These are phyloP conservation scores for Cubamyces lactineus DNA, from an alignment of 768 basidiomycete genomes.

Conservation along the genomic window DNA sequence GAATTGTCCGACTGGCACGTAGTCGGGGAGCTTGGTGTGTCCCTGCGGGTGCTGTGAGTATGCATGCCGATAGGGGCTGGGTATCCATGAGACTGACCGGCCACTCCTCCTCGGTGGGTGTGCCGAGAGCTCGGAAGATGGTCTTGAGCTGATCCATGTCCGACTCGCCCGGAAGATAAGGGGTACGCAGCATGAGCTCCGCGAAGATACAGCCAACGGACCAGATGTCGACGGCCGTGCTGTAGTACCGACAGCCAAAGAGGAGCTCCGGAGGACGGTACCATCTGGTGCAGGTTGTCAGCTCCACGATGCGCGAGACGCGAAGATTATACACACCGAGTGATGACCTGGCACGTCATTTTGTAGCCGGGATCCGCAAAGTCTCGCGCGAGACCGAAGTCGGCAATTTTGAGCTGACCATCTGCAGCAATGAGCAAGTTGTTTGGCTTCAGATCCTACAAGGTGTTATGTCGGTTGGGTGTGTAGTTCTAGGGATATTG, in stretches of 20 bases:
- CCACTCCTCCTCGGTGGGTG: slow-evolving; percentile 97
- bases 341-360: slow-evolving; percentile 99
- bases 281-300: slow-evolving; percentile 63
- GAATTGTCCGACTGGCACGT: slow-evolving; percentile 83
- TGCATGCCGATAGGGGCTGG: background rate
- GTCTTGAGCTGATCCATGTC: slow-evolving; percentile 98
- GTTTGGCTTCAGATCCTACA: slow-evolving; percentile 96
- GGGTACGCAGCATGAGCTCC: slow-evolving; percentile 94
- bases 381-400: slow-evolving; percentile 98
- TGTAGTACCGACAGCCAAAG: slow-evolving; percentile 88
- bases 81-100: slow-evolving; percentile 57
- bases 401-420: slow-evolving; percentile 94
- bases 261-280: slow-evolving; percentile 96
- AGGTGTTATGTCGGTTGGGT: background rate
- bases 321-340: slow-evolving; percentile 62
- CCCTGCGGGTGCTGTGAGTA: slow-evolving; percentile 53
- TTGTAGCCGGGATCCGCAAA: slow-evolving; percentile 93
- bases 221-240: slow-evolving; percentile 94
- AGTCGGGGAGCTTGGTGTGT: slow-evolving; percentile 89
- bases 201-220: slow-evolving; percentile 98
- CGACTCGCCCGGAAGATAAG: slow-evolving; percentile 92
- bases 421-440: slow-evolving; percentile 92
- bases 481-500: no score
- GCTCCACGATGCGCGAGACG: slow-evolving; percentile 8
- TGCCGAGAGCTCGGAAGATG: slow-evolving; percentile 92